Evolutionary conservation across 805 yeast genomes (phyloP), one percentile per base, ranked within the genome.

Genomic region (Zygotorulaspora sp.): DNA sequence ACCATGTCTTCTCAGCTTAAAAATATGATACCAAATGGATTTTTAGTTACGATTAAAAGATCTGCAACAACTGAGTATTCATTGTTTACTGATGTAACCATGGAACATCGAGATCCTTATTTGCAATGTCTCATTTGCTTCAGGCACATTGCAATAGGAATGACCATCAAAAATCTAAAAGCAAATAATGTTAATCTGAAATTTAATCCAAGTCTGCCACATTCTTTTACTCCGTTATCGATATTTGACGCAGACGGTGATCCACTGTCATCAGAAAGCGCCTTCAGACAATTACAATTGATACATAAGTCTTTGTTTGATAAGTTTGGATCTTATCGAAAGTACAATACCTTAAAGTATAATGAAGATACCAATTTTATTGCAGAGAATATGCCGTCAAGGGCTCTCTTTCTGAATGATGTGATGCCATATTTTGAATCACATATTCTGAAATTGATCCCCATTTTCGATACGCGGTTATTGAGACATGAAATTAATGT

Each of bases 101-200:
- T 54, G 21, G 48, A 44, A 18, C 53, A 51, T 22, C 46, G 62
- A 10, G 64, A 59, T 36, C 48, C 52, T 3, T 58, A 54, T 34
- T 38, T 58, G 37, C 45, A 46, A 24, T 32, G 41, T 9, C 36
- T 55, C 33, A 37, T 44, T 1, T 35, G 49, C 12, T 55, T 53
- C 27, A 38, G 59, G 24, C 40, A 44, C 26, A 47, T 53, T 13
- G 55, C 58, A 2, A 44, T 55, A 3, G 43, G 45, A 6, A 49
- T 43, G 41, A 50, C 52, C 10, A 45, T 48, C 37, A 28, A 41
- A 11, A 44, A 45, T 15, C 38, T 47, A 19, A 44, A 44, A 24
- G 36, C 42, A 6, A 38, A 32, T 7, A 43, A 24, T 8, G 22
- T 24, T n/a, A 25, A 32, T 9, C 35, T 24, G 19, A 26, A 36